Conservation (phyloP, 768 basidiomycete genomes). For the Pulveroboletus sp. region DNA sequence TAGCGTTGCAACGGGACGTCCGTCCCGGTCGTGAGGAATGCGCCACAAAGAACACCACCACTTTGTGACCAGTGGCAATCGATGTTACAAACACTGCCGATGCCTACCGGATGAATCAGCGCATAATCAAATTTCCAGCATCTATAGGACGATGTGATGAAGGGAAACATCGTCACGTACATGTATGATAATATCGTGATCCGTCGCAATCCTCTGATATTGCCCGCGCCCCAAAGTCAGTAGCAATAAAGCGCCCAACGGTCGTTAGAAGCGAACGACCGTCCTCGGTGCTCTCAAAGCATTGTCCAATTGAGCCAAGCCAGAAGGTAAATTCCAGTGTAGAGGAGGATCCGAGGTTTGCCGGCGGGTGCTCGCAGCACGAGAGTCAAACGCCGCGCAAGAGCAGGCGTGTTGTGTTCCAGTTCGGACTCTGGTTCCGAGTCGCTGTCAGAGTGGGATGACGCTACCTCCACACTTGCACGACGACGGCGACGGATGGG, state of each 20-base stretch:
- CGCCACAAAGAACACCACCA: no score
- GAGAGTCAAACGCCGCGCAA: background rate
- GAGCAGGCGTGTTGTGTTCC: background rate
- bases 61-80: no score
- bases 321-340: no score
- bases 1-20: no score
- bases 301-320: background rate
- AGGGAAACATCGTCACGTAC: slow-evolving; percentile 5
- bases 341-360: background rate
- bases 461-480: background rate
- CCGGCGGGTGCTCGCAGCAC: background rate
- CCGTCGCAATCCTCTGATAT: slow-evolving; percentile 16
- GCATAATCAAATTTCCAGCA: slow-evolving; percentile 1
- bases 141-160: slow-evolving; percentile 5
- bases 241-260: slow-evolving; percentile 15
- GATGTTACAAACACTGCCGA: no score
- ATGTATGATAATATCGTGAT: slow-evolving; percentile 8
- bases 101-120: no score
- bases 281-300: background rate
- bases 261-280: slow-evolving; percentile 10
- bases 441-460: background rate
- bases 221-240: background rate
- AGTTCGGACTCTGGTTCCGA: background rate
- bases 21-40: no score
- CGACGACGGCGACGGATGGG: background rate